phyloP scores from a whole-genome alignment of 305 asterid genomes.

The Rubia balearica region DNA sequence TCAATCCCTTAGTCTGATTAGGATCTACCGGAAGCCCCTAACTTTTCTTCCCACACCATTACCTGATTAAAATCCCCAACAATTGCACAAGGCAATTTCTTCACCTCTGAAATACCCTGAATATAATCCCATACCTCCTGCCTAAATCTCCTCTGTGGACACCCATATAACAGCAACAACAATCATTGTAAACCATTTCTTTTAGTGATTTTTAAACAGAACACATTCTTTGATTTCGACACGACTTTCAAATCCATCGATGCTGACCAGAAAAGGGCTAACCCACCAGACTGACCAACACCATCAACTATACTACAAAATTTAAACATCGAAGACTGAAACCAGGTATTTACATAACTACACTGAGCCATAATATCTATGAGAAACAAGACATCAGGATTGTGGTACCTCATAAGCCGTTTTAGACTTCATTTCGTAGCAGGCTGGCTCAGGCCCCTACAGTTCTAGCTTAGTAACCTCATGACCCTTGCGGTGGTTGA shows the following conservation, averaged over 20 bases:
- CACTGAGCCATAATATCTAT: too few species aligned
- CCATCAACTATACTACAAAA: too few species aligned
- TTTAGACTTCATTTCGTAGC: too few species aligned
- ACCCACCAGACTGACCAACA: neutral
- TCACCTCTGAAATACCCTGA: neutral
- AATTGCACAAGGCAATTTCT: neutral
- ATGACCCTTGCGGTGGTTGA: too few species aligned
- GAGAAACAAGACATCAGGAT: too few species aligned
- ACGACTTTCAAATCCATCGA: neutral
- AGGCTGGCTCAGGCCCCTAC: too few species aligned
- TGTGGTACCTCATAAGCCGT: too few species aligned
- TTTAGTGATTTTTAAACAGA: neutral
- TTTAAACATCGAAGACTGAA: too few species aligned
- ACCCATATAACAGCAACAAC: neutral
- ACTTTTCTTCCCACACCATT: neutral
- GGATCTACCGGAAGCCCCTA: neutral
- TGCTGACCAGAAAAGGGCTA: neutral
- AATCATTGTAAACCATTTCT: neutral
- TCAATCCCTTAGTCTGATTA: neutral
- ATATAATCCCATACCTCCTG: neutral
- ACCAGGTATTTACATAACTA: too few species aligned
- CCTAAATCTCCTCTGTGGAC: neutral
- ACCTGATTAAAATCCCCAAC: neutral
- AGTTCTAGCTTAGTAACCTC: too few species aligned
- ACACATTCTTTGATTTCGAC: neutral